Base-by-base conservation (phyloP, 2,329 filamentous ascomycete genomes). In the Nigrospora oryzae region DNA sequence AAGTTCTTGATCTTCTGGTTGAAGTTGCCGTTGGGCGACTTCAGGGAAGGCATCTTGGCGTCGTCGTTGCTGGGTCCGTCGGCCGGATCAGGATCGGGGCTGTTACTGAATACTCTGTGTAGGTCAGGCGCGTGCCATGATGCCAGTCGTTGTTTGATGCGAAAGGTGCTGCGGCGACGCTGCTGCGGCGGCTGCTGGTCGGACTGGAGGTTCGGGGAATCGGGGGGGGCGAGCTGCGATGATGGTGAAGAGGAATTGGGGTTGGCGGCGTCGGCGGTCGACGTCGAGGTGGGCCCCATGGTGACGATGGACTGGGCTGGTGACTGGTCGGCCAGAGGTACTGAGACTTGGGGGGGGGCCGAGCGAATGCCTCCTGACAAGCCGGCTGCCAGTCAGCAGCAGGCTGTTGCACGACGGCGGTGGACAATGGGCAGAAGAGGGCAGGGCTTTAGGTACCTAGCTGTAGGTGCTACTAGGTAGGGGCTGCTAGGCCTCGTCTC, bases 1-100 rank as follows among this genome's bases (percentile, higher is more conserved):
- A 85, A 84, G 63, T 79, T 84, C 69, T 80, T 83, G 55, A 85
- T 63, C 59, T 80, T 81, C 63, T 83, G 79, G 52, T 79, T 81
- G 59, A 84, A 81, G 60, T 81, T 80, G 63, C 66, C 69, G 53
- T 71, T 71, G 59, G 70, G 57, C 54, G 64, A 69, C 65, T 81
- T 81, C 58, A 70, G 67, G 50, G 73, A 67, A 47, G 74, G 72
- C 74, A 77, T 78, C 46, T 46, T 62, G 42, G 6, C 42, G 30
- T 40, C 44, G 41, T 38, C 35, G 46, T 33, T 30, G 23, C 41
- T 40, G 17, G 31, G 16, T 16, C 23, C 35, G n/a, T 36, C 11
- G 34, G 35, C 42, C 51, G 53, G 45, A 10, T 49, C 49, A 45
- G 41, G 47, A 49, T 50, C 44, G 45, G 39, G 40, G 47, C 50